Evolutionary conservation across 306 rosid genomes (phyloP).

Genomic region (Cicer chorassanicum): DNA sequence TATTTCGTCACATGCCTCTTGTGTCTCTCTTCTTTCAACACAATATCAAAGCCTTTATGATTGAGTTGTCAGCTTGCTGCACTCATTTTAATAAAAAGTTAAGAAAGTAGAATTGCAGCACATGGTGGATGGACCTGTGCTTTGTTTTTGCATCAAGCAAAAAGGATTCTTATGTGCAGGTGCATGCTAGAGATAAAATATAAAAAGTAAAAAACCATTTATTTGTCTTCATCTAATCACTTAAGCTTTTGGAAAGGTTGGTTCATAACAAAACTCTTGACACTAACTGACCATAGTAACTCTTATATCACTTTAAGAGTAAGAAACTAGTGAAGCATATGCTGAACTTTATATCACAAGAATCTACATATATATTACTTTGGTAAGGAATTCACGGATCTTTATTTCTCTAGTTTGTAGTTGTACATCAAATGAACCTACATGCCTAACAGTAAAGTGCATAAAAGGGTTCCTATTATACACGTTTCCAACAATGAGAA

Average conservation of each 20-base stretch:
- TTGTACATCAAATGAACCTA: background rate
- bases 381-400: background rate
- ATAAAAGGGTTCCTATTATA: slow-evolving; percentile 2
- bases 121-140: background rate
- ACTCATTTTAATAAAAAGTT: background rate
- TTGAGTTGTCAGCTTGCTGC: background rate
- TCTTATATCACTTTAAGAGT: background rate
- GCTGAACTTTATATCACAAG: background rate
- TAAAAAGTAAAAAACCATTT: background rate
- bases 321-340: background rate
- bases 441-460: background rate
- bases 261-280: background rate
- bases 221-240: background rate
- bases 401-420: background rate
- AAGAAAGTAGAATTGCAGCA: background rate
- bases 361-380: too few species aligned
- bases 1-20: background rate
- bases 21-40: slow-evolving; percentile 4
- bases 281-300: background rate
- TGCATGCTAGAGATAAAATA: background rate
- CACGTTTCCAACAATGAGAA: slow-evolving; percentile 3
- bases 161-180: background rate
- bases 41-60: background rate
- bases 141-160: background rate
- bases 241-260: slow-evolving; percentile 3